Evolutionary conservation across 129 eudicot genomes (phyloP).

Genomic region (Tagetes patula): DNA sequence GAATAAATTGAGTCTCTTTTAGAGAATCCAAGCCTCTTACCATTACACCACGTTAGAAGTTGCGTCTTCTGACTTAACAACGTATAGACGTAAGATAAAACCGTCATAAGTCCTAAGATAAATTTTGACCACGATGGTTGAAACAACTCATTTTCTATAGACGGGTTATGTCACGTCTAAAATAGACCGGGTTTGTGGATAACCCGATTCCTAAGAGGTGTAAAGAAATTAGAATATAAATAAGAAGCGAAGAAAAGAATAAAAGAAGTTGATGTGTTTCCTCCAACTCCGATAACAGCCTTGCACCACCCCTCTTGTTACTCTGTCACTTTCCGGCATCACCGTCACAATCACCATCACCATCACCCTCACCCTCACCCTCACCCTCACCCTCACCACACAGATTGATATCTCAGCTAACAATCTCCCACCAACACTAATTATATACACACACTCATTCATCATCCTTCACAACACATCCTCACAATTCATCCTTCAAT

Average conservation of each 20-base stretch:
- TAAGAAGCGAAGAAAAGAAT: background rate
- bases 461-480: background rate
- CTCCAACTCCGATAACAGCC: slow-evolving; percentile 42
- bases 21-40: no score
- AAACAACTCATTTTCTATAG: no score
- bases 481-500: slow-evolving; percentile 16
- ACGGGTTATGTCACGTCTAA: no score
- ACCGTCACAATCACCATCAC: slow-evolving; percentile 19
- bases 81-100: no score
- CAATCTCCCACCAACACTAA: background rate
- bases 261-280: slow-evolving; percentile 30
- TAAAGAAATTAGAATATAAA: background rate
- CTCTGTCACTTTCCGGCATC: slow-evolving; percentile 34
- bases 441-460: background rate
- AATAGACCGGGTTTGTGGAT: no score
- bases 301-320: slow-evolving; percentile 36
- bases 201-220: no score
- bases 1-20: no score
- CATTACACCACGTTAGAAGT: no score
- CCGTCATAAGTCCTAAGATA: no score
- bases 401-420: slow-evolving; percentile 19
- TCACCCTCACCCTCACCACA: slow-evolving; percentile 21
- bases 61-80: no score
- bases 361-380: slow-evolving; percentile 25
- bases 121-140: no score